Evolutionary conservation across 2,329 filamentous ascomycete genomes (phyloP).

Genomic region (Aspergillus sp.): DNA sequence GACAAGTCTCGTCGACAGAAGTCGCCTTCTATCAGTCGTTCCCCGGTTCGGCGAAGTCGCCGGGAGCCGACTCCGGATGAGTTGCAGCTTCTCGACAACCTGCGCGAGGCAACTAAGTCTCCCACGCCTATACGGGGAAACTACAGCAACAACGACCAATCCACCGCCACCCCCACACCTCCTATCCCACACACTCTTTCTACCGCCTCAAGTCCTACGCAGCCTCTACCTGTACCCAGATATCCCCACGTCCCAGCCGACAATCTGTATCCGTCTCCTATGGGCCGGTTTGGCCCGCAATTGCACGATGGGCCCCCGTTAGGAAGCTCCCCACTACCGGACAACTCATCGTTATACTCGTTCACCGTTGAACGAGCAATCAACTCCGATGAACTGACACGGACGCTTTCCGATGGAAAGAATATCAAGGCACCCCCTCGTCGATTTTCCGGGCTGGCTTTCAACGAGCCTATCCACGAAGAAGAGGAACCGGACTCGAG

Average conservation of each 20-base stretch:
- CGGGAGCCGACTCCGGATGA: constrained; percentile 40
- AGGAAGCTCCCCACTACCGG: constrained; percentile 26
- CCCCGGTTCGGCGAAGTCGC: constrained; percentile 24
- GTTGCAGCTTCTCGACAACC: constrained; percentile 30
- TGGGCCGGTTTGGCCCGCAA: constrained; percentile 22
- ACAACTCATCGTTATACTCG: constrained; percentile 38
- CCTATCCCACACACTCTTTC: constrained; percentile 37
- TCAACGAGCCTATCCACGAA: constrained; percentile 33
- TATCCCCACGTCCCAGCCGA: constrained; percentile 21
- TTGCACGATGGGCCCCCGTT: constrained; percentile 13
- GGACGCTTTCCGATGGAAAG: constrained; percentile 33
- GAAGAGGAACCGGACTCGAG: constrained; percentile 27
- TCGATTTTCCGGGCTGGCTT: constrained; percentile 35
- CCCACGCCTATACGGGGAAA: constrained; percentile 16
- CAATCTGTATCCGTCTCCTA: constrained; percentile 33
- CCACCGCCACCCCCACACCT: constrained; percentile 37
- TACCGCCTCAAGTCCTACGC: constrained; percentile 32
- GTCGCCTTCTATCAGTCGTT: constrained; percentile 17
- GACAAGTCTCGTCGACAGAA: constrained; percentile 12
- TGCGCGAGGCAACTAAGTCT: constrained; percentile 31
- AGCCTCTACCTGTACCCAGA: constrained; percentile 24
- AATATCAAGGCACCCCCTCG: constrained; percentile 41
- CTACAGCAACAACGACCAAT: constrained; percentile 15
- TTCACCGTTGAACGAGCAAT: constrained; percentile 40
- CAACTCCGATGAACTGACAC: constrained; percentile 38